A percentile compares a stretch with the other conserved stretches of the same genome.
Evolutionary conservation across 129 eudicot species (phyloP).

Genomic region (Logfia minima): DNA sequence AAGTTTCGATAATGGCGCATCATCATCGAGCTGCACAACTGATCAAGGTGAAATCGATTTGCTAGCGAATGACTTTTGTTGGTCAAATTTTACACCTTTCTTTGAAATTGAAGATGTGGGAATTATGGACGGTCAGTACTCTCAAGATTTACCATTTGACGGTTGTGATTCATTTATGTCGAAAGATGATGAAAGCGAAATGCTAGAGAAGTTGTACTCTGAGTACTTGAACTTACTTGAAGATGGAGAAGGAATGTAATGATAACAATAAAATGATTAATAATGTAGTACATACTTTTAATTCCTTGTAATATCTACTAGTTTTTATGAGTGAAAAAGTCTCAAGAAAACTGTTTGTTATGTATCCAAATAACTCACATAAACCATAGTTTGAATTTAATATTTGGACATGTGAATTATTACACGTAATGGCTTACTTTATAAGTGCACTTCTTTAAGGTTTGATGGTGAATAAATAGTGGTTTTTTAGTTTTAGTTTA

Average conservation of each 20-base stretch:
- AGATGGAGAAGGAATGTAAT: slow-evolving; percentile 8
- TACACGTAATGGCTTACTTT: too few species aligned
- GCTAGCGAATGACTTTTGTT: slow-evolving; percentile 15
- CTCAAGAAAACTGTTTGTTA: background rate
- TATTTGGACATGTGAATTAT: too few species aligned
- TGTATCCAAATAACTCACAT: background rate
- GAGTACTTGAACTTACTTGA: slow-evolving; percentile 20
- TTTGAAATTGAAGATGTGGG: slow-evolving; percentile 24
- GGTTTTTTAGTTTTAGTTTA: too few species aligned
- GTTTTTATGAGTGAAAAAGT: background rate
- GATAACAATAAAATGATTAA: background rate
- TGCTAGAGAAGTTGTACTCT: slow-evolving; percentile 20
- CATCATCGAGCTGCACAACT: background rate
- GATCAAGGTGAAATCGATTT: slow-evolving; percentile 8
- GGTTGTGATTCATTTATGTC: slow-evolving; percentile 1
- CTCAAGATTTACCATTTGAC: slow-evolving; percentile 3
- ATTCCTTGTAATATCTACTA: background rate
- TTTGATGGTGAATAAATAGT: too few species aligned
- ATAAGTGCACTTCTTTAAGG: too few species aligned
- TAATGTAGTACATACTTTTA: background rate
- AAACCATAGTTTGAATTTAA: background rate
- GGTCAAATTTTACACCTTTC: slow-evolving; percentile 21
- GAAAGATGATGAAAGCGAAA: slow-evolving; percentile 3
- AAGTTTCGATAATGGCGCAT: background rate
- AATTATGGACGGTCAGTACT: slow-evolving; percentile 1